Evolutionary conservation across 2,329 filamentous ascomycete species (phyloP), one percentile per base, ranked within the genome.

Genomic region (Colletotrichum liriopes): DNA sequence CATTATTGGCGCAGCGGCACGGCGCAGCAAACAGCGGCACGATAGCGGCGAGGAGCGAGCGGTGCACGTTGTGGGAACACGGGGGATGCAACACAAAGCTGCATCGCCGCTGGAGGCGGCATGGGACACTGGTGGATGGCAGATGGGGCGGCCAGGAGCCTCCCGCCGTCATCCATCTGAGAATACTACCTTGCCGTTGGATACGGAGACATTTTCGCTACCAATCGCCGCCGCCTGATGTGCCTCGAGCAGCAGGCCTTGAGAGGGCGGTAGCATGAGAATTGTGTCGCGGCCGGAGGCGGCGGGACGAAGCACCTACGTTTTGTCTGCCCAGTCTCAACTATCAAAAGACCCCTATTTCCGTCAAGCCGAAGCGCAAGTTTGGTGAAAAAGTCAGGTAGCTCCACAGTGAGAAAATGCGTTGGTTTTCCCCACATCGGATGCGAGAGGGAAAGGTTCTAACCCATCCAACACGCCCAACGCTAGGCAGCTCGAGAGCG

Each of bases 381-480:
- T 43, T 20, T 23, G 47, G 6, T 9, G 18, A 35, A 69, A 35
- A 59, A 49, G 59, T 61, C 45, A 26, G 29, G 32, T 49, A 47
- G 29, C 65, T 72, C 65, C 69, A 69, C 65, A 63, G 58, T 59
- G 45, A 68, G 65, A 51, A 69, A 69, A 72, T 72, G 52, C 65
- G 65, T 72, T 69, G 69, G 69, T 64, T 72, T 63, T 69, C 59
- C 54, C 69, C 59, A 72, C 69, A 72, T n/a, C 37, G 47, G 47
- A 55, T 52, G 69, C 39, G 39, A 72, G 59, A 72, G 65, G 64
- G 64, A 64, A 72, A 65, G 65, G 69, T 64, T 64, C 54, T 32
- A 49, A 60, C 26, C 62, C 45, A 67, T 29, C 60, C 35, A 39
- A 14, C 45, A 52, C 23, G 23, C 35, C 41, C 9, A 39, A 49